Evolutionary conservation across 495 filamentous ascomycete genomes (phyloP).

Genomic region (Usnea hakonensis): DNA sequence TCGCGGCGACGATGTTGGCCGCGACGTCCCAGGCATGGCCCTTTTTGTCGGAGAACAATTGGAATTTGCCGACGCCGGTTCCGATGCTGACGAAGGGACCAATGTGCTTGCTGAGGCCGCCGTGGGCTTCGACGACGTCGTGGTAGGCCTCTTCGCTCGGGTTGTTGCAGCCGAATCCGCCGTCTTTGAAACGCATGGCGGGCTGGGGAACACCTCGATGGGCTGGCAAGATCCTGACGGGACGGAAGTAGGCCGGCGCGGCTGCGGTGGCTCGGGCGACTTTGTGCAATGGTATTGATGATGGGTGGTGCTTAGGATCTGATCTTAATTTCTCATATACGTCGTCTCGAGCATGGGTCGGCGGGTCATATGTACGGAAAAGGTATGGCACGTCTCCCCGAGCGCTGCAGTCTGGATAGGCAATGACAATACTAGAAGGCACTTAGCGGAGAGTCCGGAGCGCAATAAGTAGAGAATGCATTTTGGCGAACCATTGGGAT

Average conservation of each 20-base stretch:
- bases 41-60: neutral
- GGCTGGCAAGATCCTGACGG: conserved; percentile 16
- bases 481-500: neutral
- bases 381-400: neutral
- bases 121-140: conserved; percentile 6
- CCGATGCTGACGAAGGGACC: conserved; percentile 7
- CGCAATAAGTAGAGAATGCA: neutral
- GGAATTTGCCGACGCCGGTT: neutral
- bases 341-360: neutral
- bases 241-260: conserved; percentile 42
- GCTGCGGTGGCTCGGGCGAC: conserved; percentile 45
- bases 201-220: neutral
- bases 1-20: neutral
- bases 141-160: conserved; percentile 18
- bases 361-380: neutral
- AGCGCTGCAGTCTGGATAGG: neutral
- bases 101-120: neutral
- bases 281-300: conserved; percentile 28
- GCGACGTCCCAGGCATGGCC: neutral
- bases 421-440: neutral
- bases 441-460: neutral
- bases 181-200: conserved; percentile 19
- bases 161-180: conserved; percentile 24
- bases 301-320: conserved; percentile 29
- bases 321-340: neutral